Conservation (phyloP, 768 basidiomycete species). For the Leucosporidium scottii region DNA sequence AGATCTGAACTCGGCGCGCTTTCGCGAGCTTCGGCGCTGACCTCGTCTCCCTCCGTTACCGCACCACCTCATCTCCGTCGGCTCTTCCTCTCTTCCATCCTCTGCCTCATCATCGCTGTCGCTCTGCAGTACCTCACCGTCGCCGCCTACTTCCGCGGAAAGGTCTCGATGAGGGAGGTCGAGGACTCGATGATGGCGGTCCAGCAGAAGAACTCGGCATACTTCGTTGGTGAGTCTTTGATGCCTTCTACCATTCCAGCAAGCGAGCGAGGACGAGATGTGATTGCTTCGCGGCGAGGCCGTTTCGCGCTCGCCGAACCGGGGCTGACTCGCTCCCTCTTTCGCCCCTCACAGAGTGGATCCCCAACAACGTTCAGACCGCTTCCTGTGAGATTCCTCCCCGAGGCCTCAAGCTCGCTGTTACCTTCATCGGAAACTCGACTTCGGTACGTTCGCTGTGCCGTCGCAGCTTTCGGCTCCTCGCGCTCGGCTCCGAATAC, state of each 20-base stretch:
- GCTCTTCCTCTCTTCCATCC: too few species aligned
- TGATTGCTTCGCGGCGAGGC: too few species aligned
- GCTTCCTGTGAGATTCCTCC: constrained; percentile 38
- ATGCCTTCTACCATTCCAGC: too few species aligned
- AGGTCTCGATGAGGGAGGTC: constrained; percentile 70
- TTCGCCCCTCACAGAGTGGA: constrained; percentile 34
- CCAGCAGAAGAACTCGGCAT: constrained; percentile 46
- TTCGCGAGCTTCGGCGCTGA: not conserved
- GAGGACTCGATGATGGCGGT: constrained; percentile 66
- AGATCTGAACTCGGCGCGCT: not conserved
- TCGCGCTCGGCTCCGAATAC: too few species aligned
- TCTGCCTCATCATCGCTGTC: too few species aligned
- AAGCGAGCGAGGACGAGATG: too few species aligned
- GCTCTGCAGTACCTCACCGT: constrained; percentile 68
- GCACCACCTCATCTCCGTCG: too few species aligned
- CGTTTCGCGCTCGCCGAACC: too few species aligned
- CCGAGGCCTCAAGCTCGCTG: constrained; percentile 25
- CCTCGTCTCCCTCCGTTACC: not conserved
- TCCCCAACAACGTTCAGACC: constrained; percentile 45
- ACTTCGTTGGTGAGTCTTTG: constrained; percentile 28
- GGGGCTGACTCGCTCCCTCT: constrained; percentile 15
- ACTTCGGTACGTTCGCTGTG: constrained; percentile 2
- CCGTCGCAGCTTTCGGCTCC: too few species aligned
- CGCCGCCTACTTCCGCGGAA: constrained; percentile 78
- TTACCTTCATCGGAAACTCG: constrained; percentile 46